A percentile compares a stretch with the other conserved stretches of the same genome.
phyloP scores from a whole-genome alignment of 805 yeast genomes.

The Wickerhamomyces ciferrii region DNA sequence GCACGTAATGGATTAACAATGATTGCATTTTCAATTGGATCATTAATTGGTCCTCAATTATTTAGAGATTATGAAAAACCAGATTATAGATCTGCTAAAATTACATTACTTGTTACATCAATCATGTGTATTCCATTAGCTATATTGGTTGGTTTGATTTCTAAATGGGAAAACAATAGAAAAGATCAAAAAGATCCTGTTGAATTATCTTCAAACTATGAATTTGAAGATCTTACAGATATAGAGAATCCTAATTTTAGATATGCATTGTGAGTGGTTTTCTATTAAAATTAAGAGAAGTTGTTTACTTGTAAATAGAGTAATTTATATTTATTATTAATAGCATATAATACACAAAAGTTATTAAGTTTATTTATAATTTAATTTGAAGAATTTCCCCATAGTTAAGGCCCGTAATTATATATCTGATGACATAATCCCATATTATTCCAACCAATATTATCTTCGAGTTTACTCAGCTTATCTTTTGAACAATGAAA shows the following conservation, averaged over 20 bases:
- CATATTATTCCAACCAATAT: too few species aligned
- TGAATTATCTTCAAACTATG: conserved; percentile 28
- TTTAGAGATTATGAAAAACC: conserved; percentile 49
- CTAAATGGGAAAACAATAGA: conserved; percentile 42
- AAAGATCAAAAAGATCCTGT: conserved; percentile 38
- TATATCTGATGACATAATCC: too few species aligned
- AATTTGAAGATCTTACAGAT: conserved; percentile 56
- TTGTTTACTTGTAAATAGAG: neutral
- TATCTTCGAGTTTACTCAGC: too few species aligned
- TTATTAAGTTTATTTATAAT: too few species aligned
- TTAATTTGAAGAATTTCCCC: too few species aligned
- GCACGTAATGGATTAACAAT: conserved; percentile 49
- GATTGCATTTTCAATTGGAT: conserved; percentile 54
- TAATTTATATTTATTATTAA: neutral
- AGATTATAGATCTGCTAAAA: conserved; percentile 50
- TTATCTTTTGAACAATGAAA: too few species aligned
- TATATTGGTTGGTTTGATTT: conserved; percentile 35
- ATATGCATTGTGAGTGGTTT: conserved; percentile 27
- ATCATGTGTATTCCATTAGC: conserved; percentile 39
- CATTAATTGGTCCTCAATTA: conserved; percentile 61
- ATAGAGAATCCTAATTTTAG: conserved; percentile 52
- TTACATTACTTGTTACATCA: conserved; percentile 47
- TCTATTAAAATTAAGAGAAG: too few species aligned
- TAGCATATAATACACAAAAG: too few species aligned
- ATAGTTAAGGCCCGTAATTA: too few species aligned